These are phyloP conservation scores for Pseudohalonectria lignicola DNA, from an alignment of 2,329 filamentous ascomycete genomes.

Conservation along the genomic window DNA sequence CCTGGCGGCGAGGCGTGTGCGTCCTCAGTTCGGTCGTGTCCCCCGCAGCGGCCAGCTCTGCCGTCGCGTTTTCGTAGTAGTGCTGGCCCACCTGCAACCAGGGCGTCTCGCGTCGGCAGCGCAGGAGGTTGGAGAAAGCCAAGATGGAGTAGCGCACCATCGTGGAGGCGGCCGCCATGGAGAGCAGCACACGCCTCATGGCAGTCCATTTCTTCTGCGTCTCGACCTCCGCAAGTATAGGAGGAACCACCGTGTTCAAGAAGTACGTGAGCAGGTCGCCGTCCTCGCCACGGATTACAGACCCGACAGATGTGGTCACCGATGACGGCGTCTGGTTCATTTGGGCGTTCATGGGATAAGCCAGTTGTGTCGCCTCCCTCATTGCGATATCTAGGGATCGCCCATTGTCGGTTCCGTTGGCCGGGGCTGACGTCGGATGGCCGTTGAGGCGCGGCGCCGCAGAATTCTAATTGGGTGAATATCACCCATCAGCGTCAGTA, in stretches of 20 bases:
- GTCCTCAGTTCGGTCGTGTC: slow-evolving; percentile 7
- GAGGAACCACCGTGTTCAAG: slow-evolving; percentile 33
- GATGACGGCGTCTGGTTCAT: no score
- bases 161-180: slow-evolving; percentile 32
- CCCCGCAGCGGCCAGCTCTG: slow-evolving; percentile 17
- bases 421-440: no score
- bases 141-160: slow-evolving; percentile 37
- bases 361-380: background rate
- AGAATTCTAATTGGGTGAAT: no score
- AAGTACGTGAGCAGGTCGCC: slow-evolving; percentile 35
- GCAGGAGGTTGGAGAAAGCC: slow-evolving; percentile 37
- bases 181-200: slow-evolving; percentile 33
- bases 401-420: background rate
- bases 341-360: no score
- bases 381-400: background rate
- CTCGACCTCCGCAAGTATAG: slow-evolving; percentile 41
- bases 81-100: slow-evolving; percentile 20
- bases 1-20: slow-evolving; percentile 22
- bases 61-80: slow-evolving; percentile 24
- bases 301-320: no score
- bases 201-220: slow-evolving; percentile 39
- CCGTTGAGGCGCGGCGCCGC: no score
- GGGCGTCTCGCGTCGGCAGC: slow-evolving; percentile 21
- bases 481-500: no score
- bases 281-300: slow-evolving; percentile 13